These are phyloP conservation scores for Schizophyllum commune DNA, from an alignment of 1,284 basidiomycete genomes.

Conservation along the genomic window DNA sequence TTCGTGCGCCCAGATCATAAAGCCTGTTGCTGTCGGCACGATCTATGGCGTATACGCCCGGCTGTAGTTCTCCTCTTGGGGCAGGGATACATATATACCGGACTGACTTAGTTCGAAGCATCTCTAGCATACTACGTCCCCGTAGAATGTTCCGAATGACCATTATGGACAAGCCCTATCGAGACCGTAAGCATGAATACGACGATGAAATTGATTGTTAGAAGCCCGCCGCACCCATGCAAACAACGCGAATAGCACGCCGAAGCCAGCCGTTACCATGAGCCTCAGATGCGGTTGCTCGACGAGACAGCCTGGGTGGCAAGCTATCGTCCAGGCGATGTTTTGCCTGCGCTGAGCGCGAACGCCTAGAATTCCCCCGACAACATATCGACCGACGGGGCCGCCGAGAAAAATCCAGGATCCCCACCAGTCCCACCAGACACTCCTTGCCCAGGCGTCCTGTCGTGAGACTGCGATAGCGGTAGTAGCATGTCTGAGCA, in stretches of 20 bases:
- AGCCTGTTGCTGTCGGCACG: not conserved
- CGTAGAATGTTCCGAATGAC: conserved; percentile 21
- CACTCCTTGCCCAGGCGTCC: conserved; percentile 24
- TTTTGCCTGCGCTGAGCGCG: conserved; percentile 20
- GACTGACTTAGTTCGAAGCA: conserved; percentile 3
- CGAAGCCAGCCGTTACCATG: conserved; percentile 20
- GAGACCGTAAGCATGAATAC: not conserved
- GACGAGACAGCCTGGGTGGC: conserved; percentile 15
- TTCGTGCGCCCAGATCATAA: not conserved
- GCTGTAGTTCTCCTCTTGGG: not conserved
- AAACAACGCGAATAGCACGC: conserved; percentile 29
- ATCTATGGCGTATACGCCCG: not conserved
- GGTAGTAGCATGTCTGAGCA: conserved; percentile 23
- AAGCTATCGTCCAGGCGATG: conserved; percentile 8
- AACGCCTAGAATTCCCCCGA: conserved; percentile 36
- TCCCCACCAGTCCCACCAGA: conserved; percentile 44
- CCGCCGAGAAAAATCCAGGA: conserved; percentile 44
- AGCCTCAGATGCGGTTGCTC: conserved; percentile 33
- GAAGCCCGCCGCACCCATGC: conserved; percentile 33
- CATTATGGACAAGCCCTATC: conserved; percentile 22
- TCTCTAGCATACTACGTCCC: conserved; percentile 29
- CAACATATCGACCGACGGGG: conserved; percentile 37
- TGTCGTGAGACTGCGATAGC: conserved; percentile 28
- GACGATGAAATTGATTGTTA: too few species aligned
- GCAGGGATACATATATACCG: not conserved